A percentile compares a stretch with the other conserved stretches of the same genome.
phyloP scores from a whole-genome alignment of 2,329 filamentous ascomycete genomes.

The Xenosphaeropsis pyriputrescens region DNA sequence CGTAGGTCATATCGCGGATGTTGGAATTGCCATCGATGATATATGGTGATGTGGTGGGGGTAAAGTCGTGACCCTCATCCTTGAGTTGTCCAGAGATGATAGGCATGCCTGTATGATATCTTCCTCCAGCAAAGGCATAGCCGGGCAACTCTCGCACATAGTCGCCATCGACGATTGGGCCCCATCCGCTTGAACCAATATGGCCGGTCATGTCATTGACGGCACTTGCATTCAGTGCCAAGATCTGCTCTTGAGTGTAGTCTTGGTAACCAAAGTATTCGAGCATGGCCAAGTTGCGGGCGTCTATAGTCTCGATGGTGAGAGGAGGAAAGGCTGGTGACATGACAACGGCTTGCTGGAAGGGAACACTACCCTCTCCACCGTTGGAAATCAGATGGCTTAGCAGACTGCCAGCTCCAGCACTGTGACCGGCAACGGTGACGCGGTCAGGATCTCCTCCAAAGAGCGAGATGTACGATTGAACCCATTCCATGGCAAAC shows the following conservation, averaged over 20 bases:
- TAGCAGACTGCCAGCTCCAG: constrained; percentile 36
- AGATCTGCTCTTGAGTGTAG: constrained; percentile 1
- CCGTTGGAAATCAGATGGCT: constrained; percentile 39
- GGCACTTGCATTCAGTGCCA: constrained; percentile 1
- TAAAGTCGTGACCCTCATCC: constrained; percentile 1
- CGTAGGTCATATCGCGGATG: constrained; percentile 1
- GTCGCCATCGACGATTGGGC: constrained; percentile 30
- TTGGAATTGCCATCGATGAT: constrained; percentile 1
- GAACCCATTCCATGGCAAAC: constrained; percentile 41
- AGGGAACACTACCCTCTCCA: constrained; percentile 21
- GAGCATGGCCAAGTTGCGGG: constrained; percentile 6
- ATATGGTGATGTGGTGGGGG: constrained; percentile 1
- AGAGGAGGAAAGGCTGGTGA: constrained; percentile 11
- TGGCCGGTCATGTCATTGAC: constrained; percentile 2
- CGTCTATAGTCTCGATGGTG: constrained; percentile 1
- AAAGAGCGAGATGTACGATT: constrained; percentile 35
- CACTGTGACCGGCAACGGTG: constrained; percentile 34
- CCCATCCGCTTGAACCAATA: constrained; percentile 11
- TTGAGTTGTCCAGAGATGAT: constrained; percentile 1
- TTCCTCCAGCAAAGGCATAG: neutral
- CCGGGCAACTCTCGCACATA: constrained; percentile 30
- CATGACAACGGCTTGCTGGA: constrained; percentile 21
- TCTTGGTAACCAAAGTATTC: constrained; percentile 3
- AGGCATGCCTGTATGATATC: neutral
- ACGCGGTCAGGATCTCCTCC: constrained; percentile 34